These are phyloP conservation scores for Pythium chondricola DNA, from an alignment of 352 stramenopile genomes.

Conservation along the genomic window DNA sequence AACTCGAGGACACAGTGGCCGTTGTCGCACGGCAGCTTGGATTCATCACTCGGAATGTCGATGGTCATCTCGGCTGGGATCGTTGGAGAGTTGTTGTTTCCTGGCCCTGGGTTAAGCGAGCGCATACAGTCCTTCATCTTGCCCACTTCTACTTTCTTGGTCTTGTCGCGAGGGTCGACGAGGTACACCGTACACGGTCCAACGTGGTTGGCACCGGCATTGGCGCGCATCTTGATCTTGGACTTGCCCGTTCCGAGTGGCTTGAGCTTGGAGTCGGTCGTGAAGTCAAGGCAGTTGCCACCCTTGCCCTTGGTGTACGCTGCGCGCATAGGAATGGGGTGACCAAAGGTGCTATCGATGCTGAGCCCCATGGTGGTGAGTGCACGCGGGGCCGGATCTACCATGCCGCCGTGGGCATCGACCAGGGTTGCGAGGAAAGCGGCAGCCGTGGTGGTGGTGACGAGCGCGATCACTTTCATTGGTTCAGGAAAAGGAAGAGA, in stretches of 20 bases:
- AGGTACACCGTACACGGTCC: constrained; percentile 13
- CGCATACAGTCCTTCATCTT: constrained; percentile 18
- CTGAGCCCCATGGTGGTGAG: constrained; percentile 13
- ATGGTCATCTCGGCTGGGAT: constrained; percentile 22
- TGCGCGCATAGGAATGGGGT: constrained; percentile 12
- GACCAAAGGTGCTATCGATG: constrained; percentile 15
- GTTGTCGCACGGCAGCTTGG: constrained; percentile 13
- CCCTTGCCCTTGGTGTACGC: constrained; percentile 14
- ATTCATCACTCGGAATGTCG: constrained; percentile 8
- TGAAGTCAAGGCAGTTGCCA: constrained; percentile 18
- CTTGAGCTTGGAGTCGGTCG: constrained; percentile 14
- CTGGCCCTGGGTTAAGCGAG: constrained; percentile 15
- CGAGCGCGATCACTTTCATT: too few species aligned
- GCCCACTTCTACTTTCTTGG: constrained; percentile 15
- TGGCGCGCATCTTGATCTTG: constrained; percentile 23
- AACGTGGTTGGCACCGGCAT: constrained; percentile 19
- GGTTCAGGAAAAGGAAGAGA: too few species aligned
- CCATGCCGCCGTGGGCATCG: constrained; percentile 17
- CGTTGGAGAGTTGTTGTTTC: constrained; percentile 11
- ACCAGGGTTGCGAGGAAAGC: too few species aligned
- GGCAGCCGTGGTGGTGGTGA: too few species aligned
- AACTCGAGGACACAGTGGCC: constrained; percentile 20
- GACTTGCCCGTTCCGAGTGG: constrained; percentile 1
- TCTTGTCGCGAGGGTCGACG: constrained; percentile 12
- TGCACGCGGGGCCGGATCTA: constrained; percentile 5